These are phyloP conservation scores for Kwoniella shivajii DNA, from an alignment of 1,284 basidiomycete species.

Conservation along the genomic window DNA sequence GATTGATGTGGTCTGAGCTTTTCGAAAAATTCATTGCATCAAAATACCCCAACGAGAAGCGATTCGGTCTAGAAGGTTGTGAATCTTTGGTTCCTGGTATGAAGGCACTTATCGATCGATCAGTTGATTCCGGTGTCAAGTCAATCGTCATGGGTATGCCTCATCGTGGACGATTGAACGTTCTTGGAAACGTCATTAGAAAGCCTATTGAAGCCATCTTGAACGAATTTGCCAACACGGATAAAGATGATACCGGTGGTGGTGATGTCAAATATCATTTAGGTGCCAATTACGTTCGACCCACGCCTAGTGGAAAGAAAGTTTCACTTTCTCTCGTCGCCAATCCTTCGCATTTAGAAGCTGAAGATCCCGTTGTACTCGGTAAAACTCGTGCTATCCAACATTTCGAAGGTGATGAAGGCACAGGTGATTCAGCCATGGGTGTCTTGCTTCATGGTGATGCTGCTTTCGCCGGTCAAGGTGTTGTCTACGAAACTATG, in stretches of 20 bases:
- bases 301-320: constrained; percentile 97
- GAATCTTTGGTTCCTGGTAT: constrained; percentile 98
- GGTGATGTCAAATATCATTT: constrained; percentile 99
- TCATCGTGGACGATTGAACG: constrained; percentile 96
- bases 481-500: constrained; percentile 99
- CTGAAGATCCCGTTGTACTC: constrained; percentile 94
- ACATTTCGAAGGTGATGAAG: constrained; percentile 88
- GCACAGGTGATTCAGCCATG: constrained; percentile 79
- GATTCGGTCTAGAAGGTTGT: constrained; percentile 98
- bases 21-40: constrained; percentile 98
- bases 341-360: constrained; percentile 97
- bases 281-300: constrained; percentile 97
- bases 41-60: constrained; percentile 99
- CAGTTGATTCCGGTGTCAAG: constrained; percentile 94
- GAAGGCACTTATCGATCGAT: constrained; percentile 98
- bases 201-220: constrained; percentile 98
- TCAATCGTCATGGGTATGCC: constrained; percentile 99
- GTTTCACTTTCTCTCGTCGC: constrained; percentile 96
- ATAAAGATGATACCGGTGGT: constrained; percentile 74
- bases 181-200: constrained; percentile 96
- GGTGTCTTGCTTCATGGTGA: constrained; percentile 95
- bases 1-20: constrained; percentile 98
- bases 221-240: constrained; percentile 83
- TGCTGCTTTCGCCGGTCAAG: constrained; percentile 97
- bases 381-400: constrained; percentile 97